A percentile compares a stretch with the other conserved stretches of the same genome.
Conservation (phyloP, 352 stramenopile species). For the Blastocystis sp. region DNA sequence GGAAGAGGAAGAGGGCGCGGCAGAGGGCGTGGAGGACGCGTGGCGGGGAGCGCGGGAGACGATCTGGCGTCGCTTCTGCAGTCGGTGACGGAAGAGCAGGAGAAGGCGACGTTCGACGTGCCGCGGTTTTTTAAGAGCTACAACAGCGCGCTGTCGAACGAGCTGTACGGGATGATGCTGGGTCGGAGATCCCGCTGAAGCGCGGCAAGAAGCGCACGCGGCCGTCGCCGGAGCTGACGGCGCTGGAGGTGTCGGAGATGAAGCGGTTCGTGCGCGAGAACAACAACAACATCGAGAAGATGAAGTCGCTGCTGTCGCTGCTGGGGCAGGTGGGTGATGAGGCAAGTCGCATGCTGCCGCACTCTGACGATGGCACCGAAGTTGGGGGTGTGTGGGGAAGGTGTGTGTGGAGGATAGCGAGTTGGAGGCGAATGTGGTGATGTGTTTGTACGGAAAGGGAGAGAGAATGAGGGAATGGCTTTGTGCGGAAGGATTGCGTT, state of each 20-base stretch:
- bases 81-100: neutral
- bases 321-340: neutral
- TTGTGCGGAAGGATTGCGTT: neutral
- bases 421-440: neutral
- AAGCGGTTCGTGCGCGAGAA: constrained; percentile 2
- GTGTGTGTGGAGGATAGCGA: neutral
- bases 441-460: neutral
- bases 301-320: neutral
- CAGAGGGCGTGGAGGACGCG: neutral
- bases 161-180: constrained; percentile 16
- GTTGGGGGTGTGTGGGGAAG: neutral
- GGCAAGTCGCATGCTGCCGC: neutral
- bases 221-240: constrained; percentile 4
- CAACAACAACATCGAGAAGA: constrained; percentile 9
- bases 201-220: neutral
- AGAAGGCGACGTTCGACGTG: neutral
- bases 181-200: neutral
- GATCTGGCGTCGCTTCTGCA: neutral
- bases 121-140: neutral
- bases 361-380: neutral
- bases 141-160: neutral
- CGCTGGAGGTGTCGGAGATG: neutral
- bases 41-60: neutral
- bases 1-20: neutral
- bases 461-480: neutral